phyloP scores from a whole-genome alignment of 805 yeast genomes.

The Tetrapisispora phaffii region DNA sequence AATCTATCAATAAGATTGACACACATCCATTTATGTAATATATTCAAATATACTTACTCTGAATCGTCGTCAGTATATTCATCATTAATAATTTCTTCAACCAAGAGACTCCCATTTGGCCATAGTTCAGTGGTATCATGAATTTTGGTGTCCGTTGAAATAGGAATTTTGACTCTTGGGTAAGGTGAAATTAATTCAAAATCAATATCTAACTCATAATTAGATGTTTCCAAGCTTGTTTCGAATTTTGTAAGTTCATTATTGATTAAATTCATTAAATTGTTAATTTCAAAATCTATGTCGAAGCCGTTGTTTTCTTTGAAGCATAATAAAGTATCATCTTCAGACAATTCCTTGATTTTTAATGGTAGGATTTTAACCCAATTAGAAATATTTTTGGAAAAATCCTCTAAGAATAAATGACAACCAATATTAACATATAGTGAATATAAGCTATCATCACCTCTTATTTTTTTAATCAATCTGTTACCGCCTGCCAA shows the following conservation, averaged over 20 bases:
- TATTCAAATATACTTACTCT: too few relatives aligned
- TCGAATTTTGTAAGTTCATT: conserved; percentile 12
- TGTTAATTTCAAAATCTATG: conserved; percentile 7
- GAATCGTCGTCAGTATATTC: neutral
- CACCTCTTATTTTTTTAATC: conserved; percentile 16
- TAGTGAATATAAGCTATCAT: conserved; percentile 14
- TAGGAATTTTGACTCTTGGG: conserved; percentile 45
- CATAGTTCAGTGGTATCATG: conserved; percentile 40
- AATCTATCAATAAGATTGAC: too few relatives aligned
- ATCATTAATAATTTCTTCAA: conserved; percentile 32
- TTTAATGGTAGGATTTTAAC: conserved; percentile 42
- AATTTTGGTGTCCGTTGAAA: conserved; percentile 26
- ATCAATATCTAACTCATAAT: conserved; percentile 32
- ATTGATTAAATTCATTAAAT: conserved; percentile 7
- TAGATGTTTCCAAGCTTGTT: neutral
- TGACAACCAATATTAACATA: conserved; percentile 21
- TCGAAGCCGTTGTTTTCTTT: conserved; percentile 7
- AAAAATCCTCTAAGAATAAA: conserved; percentile 27
- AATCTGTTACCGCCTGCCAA: conserved; percentile 25
- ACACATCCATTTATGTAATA: too few relatives aligned
- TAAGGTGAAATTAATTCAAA: conserved; percentile 55
- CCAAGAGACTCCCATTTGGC: conserved; percentile 63
- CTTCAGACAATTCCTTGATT: conserved; percentile 10
- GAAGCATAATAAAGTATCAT: conserved; percentile 16
- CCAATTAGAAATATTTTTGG: conserved; percentile 69